These are phyloP conservation scores for Penicillium egyptiacum DNA, from an alignment of 495 filamentous ascomycete species.

Conservation along the genomic window DNA sequence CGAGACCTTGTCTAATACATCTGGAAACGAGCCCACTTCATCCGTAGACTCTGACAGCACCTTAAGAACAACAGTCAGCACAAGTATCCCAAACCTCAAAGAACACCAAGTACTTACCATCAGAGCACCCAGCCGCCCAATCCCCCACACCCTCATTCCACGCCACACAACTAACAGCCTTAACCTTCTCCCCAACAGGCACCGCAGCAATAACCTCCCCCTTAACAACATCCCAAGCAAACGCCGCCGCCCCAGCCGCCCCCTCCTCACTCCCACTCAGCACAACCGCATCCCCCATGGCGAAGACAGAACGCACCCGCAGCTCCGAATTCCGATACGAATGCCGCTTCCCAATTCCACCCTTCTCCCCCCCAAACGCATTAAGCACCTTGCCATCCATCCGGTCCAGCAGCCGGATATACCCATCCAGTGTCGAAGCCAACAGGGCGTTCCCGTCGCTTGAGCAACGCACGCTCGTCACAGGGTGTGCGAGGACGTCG, in stretches of 20 bases:
- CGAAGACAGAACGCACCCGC: conserved; percentile 69
- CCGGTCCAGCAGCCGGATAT: conserved; percentile 79
- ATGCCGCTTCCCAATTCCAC: conserved; percentile 3
- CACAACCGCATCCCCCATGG: conserved; percentile 71
- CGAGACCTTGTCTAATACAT: too few relatives aligned
- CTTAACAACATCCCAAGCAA: conserved; percentile 86
- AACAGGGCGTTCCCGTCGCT: conserved; percentile 71
- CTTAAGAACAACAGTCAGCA: conserved; percentile 14
- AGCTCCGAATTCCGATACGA: conserved; percentile 65
- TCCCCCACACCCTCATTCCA: conserved; percentile 71
- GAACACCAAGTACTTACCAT: conserved; percentile 44
- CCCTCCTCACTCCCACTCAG: conserved; percentile 76
- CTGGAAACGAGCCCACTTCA: conserved; percentile 6
- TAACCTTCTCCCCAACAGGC: conserved; percentile 56
- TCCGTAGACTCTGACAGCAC: conserved; percentile 30
- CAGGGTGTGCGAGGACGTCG: conserved; percentile 60
- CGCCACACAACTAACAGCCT: conserved; percentile 62
- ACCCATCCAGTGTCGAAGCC: conserved; percentile 73
- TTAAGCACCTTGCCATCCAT: conserved; percentile 69
- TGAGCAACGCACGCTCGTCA: conserved; percentile 69
- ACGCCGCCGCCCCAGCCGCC: conserved; percentile 58
- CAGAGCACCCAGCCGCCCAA: conserved; percentile 62
- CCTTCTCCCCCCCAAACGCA: conserved; percentile 56
- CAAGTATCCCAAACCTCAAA: background rate
- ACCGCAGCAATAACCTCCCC: conserved; percentile 65